phyloP scores from a whole-genome alignment of 352 stramenopile genomes.

The Phytopythium cucurbitacearum region DNA sequence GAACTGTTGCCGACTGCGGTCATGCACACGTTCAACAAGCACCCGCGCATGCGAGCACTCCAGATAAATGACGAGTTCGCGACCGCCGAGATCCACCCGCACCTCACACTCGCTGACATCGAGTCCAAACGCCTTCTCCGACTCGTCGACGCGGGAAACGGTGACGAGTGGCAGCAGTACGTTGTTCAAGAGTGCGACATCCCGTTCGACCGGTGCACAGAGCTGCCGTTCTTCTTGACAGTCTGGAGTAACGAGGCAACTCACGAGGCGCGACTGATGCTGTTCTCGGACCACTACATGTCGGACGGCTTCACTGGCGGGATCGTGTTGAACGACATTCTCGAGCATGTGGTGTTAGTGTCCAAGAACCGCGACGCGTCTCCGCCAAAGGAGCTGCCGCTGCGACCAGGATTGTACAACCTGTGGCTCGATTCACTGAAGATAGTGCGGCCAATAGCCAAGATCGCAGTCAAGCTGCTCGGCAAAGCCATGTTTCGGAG shows the following conservation, averaged over 20 bases:
- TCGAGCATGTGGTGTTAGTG: constrained; percentile 16
- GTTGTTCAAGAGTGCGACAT: constrained; percentile 17
- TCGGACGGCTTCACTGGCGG: constrained; percentile 35
- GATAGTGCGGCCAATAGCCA: constrained; percentile 1
- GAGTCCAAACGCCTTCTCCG: constrained; percentile 8
- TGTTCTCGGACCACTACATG: constrained; percentile 48
- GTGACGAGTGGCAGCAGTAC: constrained; percentile 15
- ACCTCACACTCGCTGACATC: constrained; percentile 15
- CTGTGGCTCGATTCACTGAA: constrained; percentile 5
- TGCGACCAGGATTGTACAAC: constrained; percentile 21
- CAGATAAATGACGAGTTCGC: constrained; percentile 23
- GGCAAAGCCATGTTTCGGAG: constrained; percentile 12
- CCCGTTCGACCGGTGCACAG: constrained; percentile 25
- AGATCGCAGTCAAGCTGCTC: constrained; percentile 9
- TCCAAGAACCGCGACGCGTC: background rate
- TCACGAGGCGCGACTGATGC: constrained; percentile 18
- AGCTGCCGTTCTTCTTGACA: constrained; percentile 30
- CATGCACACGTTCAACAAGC: constrained; percentile 33
- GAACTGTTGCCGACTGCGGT: constrained; percentile 18
- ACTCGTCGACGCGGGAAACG: constrained; percentile 1
- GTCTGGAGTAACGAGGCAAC: constrained; percentile 18
- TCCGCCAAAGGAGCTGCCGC: constrained; percentile 3
- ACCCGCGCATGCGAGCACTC: constrained; percentile 32
- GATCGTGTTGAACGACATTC: constrained; percentile 28
- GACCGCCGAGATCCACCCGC: constrained; percentile 22